Conservation (phyloP, 2,329 filamentous ascomycete genomes). For the Alternaria triticimaculans region DNA sequence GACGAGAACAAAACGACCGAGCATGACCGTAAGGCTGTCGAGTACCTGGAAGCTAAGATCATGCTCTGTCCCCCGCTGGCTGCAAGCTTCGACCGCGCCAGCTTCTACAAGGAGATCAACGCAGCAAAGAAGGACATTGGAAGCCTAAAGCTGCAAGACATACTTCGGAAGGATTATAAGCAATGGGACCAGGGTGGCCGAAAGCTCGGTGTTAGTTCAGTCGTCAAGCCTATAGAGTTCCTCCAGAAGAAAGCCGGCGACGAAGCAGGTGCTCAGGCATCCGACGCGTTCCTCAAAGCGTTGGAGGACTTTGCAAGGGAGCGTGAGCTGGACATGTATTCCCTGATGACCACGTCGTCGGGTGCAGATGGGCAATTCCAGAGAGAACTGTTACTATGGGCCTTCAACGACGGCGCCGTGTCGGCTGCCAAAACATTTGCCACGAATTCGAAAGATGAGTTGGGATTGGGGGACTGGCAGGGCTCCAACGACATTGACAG, state of each 20-base stretch:
- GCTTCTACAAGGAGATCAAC: conserved; percentile 66
- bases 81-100: conserved; percentile 58
- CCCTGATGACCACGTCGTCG: conserved; percentile 73
- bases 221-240: conserved; percentile 68
- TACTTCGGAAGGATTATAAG: conserved; percentile 85
- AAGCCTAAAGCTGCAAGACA: conserved; percentile 66
- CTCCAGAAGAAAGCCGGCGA: conserved; percentile 62
- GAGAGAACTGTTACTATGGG: conserved; percentile 74
- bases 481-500: conserved; percentile 55
- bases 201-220: conserved; percentile 70
- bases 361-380: conserved; percentile 62
- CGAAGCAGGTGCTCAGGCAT: conserved; percentile 29
- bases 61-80: conserved; percentile 46
- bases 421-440: conserved; percentile 64
- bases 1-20: conserved; percentile 67
- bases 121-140: conserved; percentile 73
- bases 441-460: conserved; percentile 50
- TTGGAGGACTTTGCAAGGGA: conserved; percentile 63
- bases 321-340: conserved; percentile 66
- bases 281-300: conserved; percentile 55
- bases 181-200: conserved; percentile 66
- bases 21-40: conserved; percentile 65
- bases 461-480: conserved; percentile 65
- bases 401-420: conserved; percentile 58
- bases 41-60: conserved; percentile 65